Base-by-base conservation (phyloP, 2,329 filamentous ascomycete species). In the Aschersonia sp. region DNA sequence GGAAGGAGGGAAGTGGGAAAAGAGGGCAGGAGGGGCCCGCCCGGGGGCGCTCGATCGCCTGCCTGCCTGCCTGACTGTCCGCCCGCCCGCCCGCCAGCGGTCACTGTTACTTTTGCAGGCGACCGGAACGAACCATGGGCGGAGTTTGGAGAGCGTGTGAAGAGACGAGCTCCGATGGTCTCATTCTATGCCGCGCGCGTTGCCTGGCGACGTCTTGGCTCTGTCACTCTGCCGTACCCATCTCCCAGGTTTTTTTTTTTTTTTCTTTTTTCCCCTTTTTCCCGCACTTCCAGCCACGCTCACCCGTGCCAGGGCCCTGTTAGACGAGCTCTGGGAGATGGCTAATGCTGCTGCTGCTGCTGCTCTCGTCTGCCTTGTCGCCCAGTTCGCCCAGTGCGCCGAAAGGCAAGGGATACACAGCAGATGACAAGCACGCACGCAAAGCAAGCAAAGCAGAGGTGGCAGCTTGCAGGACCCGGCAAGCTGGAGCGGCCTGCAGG, bases 401-500 rank as follows among this genome's bases (percentile, higher is more conserved):
- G 22, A 22, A 4, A 22, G 22, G 22, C 22, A 22, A 22, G 4
- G 22, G 22, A 22, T 22, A 22, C 22, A 22, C 22, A 22, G 22
- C 22, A 22, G 22, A 22, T 22, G 22, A 22, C 22, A 22, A 22
- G 22, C 22, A 22, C 22, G 22, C 22, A 22, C 22, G 22, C 22
- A 22, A 22, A 22, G 22, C 22, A 22, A 2, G 22, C 22, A 22
- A 3, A 22, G 22, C 22, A 22, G 22, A 22, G 22, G 2, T 22
- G 22, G 22, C n/a, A 22, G 12, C 6, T 12, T 6, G n/a, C 6
- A 22, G 30, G 31, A 37, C 43, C 43, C 43, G 43, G 22, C 29
- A 33, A 39, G 41, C 42, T 39, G 47, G 47, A 41, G 44, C 45
- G 42, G 30, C 30, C 41, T 44, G 44, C 47, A 49, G 47, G 47